phyloP scores from a whole-genome alignment of 176 grass and related monocot genomes.

The Dactylis glomerata region DNA sequence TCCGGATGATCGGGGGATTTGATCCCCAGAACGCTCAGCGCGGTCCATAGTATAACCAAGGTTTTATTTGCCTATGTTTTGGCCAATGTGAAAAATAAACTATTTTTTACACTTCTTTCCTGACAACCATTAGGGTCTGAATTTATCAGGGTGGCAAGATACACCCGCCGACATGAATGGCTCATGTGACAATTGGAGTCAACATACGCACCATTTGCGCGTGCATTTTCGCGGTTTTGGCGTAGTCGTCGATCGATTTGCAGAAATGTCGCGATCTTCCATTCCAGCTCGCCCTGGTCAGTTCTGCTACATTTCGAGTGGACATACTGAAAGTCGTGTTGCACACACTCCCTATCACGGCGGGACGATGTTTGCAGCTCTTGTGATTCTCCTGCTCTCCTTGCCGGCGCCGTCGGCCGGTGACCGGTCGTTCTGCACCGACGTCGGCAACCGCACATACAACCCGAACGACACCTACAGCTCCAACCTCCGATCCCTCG shows the following conservation, averaged over 20 bases:
- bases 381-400: constrained; percentile 16
- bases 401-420: constrained; percentile 4
- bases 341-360: background rate
- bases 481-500: constrained; percentile 9
- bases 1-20: too few species aligned
- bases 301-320: background rate
- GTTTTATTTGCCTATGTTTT: too few species aligned
- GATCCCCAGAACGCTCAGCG: too few species aligned
- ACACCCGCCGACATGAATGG: background rate
- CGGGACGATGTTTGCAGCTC: background rate
- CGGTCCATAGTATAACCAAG: too few species aligned
- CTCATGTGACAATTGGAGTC: background rate
- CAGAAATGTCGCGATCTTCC: background rate
- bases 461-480: background rate
- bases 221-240: background rate
- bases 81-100: too few species aligned
- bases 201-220: background rate
- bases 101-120: too few species aligned
- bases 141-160: too few species aligned
- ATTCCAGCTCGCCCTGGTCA: background rate
- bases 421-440: constrained; percentile 20
- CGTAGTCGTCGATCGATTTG: background rate
- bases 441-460: background rate
- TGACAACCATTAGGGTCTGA: too few species aligned
- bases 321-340: background rate